Base-by-base conservation (phyloP, 208 protist species). In the Spongospora subterranea region DNA sequence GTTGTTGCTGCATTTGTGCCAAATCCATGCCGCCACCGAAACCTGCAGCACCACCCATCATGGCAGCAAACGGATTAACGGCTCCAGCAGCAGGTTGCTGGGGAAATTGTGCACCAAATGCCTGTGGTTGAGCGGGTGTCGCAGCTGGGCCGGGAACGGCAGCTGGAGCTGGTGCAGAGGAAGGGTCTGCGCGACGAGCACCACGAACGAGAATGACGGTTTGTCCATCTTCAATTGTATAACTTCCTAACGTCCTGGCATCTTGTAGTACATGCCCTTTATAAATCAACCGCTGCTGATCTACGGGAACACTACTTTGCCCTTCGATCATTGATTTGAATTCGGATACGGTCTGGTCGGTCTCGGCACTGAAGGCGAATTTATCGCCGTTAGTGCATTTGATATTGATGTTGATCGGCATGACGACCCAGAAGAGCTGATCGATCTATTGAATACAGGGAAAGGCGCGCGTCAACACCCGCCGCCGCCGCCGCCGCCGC, bases 231-330 rank as follows among this genome's bases (percentile, higher is more conserved):
- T 89, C 88, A 20, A 89, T 89, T 13, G 88, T 38, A 89, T 88
- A 91, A n/a, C 41, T 46, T 90, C 24, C 17, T 13, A 92, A 35
- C 6, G 90, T 92, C 76, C 88, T 88, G 40, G 24, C 90, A n/a
- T 92, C 90, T 45, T 92, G 50, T 20, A 92, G 89, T 17, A 92
- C 90, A 39, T 90, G 66, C 11, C 90, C 90, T 90, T 92, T 92
- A 88, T 90, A 92, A 45, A 92, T 92, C 13, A 92, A 88, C 1
- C 90, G 82, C 88, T 92, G 90, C 82, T 92, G 46, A 29, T 32
- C 88, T 20, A 1, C n/a, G n/a, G 71, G 71, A 6, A 82, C 71
- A 6, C 17, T 82, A 35, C 6, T 82, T n/a, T 82, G n/a, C 71
- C 40, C 71, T n/a, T 82, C 71, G 71, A 82, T 43, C 35, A 39